Evolutionary conservation across 495 filamentous ascomycete species (phyloP).

Genomic region (Apiosordaria backusii): DNA sequence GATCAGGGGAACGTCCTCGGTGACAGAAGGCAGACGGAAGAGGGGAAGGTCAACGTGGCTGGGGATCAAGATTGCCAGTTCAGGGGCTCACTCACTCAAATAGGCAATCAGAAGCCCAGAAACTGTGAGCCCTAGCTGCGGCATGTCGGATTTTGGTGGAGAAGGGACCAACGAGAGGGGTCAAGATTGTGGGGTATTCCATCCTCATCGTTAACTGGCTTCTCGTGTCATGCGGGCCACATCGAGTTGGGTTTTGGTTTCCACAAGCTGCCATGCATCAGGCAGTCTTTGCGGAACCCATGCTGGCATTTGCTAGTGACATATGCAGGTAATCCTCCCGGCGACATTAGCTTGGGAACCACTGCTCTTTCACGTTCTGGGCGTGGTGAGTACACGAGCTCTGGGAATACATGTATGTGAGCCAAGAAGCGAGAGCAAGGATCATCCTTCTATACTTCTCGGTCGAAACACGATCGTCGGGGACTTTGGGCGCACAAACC

Average conservation of each 20-base stretch:
- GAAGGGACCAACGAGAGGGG: not conserved
- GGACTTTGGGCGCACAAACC: not conserved
- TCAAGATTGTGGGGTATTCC: not conserved
- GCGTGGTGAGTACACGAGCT: not conserved
- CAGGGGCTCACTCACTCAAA: not conserved
- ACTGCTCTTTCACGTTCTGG: not conserved
- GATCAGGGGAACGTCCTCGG: not conserved
- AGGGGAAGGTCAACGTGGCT: not conserved
- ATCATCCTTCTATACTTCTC: not conserved
- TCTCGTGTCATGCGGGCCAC: not conserved
- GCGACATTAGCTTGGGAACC: not conserved
- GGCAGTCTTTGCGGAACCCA: constrained; percentile 1
- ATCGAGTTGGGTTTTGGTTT: not conserved
- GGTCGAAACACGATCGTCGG: not conserved
- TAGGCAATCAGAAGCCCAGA: not conserved
- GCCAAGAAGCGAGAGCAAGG: not conserved
- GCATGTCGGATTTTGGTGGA: not conserved
- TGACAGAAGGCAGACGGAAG: not conserved
- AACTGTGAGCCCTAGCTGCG: not conserved
- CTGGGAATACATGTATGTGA: not conserved
- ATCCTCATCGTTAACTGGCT: not conserved
- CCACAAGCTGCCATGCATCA: not conserved
- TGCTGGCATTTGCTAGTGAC: not conserved
- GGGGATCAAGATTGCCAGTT: not conserved
- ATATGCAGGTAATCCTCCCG: not conserved